Percentiles rank a stretch among this genome's conserved stretches.
phyloP scores from a whole-genome alignment of 192 early-diverging fungal genomes.

The Dissophora globulifera region DNA sequence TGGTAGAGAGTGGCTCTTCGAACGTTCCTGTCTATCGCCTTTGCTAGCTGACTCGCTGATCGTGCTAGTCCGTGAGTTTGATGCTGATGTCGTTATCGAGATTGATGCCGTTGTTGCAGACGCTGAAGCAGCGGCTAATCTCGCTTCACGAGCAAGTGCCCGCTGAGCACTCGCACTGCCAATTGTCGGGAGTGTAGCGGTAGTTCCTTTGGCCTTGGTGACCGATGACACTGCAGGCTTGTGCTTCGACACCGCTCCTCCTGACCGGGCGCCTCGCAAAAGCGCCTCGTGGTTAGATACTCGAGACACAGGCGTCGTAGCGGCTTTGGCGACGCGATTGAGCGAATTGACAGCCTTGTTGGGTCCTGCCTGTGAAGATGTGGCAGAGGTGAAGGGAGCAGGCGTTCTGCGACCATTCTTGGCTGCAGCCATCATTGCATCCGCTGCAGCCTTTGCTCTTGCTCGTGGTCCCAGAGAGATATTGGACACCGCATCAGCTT shows the following conservation, averaged over 20 bases:
- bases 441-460: slow-evolving; percentile 44
- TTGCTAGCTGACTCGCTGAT: no score
- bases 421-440: slow-evolving; percentile 38
- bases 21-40: no score
- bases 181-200: slow-evolving; percentile 3
- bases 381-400: background rate
- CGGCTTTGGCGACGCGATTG: slow-evolving; percentile 13
- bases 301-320: background rate
- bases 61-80: no score
- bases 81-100: background rate
- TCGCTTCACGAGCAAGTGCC: slow-evolving; percentile 24
- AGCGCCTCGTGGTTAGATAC: slow-evolving; percentile 3
- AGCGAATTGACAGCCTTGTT: background rate
- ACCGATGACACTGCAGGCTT: background rate
- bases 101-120: background rate
- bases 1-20: no score
- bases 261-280: slow-evolving; percentile 15
- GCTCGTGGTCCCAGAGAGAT: slow-evolving; percentile 39
- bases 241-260: slow-evolving; percentile 27
- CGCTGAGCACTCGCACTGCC: slow-evolving; percentile 25
- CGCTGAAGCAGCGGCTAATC: slow-evolving; percentile 11
- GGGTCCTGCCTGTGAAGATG: no score
- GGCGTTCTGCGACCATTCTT: slow-evolving; percentile 18
- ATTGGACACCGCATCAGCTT: background rate
- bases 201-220: background rate